Evolutionary conservation across 225 moss, liverwort and hornwort species (phyloP).

Genomic region (Marchantia polymorpha): DNA sequence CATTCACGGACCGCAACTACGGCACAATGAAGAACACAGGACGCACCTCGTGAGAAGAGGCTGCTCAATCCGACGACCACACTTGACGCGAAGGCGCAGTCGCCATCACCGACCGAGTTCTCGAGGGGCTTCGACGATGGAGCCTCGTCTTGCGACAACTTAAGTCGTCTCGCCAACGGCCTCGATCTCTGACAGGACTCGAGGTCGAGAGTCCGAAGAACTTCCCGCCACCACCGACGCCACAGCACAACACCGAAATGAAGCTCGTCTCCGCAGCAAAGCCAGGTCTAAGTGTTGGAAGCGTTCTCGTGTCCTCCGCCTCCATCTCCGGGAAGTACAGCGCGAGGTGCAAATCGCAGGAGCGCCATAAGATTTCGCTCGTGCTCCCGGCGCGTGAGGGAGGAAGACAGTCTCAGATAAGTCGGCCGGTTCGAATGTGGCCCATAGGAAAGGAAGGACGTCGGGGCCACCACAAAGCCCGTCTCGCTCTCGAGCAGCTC

Average conservation of each 20-base stretch:
- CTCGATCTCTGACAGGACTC: no score
- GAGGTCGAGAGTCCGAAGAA: no score
- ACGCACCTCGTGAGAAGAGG: no score
- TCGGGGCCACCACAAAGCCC: background rate
- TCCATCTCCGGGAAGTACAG: background rate
- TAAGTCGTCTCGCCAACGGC: no score
- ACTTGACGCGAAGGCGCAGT: no score
- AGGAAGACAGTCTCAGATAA: background rate
- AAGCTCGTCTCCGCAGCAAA: background rate
- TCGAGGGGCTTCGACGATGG: no score
- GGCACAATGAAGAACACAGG: no score
- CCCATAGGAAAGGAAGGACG: background rate
- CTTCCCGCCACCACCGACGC: no score
- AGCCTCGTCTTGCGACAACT: no score
- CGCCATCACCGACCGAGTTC: no score
- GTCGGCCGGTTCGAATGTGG: background rate
- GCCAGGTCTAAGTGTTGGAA: background rate
- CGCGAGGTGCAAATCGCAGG: background rate
- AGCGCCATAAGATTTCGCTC: background rate
- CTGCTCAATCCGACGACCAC: no score
- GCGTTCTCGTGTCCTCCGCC: background rate
- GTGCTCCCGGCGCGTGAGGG: background rate
- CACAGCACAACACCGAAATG: background rate
- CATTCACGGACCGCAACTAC: no score
- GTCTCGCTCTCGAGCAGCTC: background rate